Evolutionary conservation across 768 basidiomycete species (phyloP).

Genomic region (Lactarius quietus): DNA sequence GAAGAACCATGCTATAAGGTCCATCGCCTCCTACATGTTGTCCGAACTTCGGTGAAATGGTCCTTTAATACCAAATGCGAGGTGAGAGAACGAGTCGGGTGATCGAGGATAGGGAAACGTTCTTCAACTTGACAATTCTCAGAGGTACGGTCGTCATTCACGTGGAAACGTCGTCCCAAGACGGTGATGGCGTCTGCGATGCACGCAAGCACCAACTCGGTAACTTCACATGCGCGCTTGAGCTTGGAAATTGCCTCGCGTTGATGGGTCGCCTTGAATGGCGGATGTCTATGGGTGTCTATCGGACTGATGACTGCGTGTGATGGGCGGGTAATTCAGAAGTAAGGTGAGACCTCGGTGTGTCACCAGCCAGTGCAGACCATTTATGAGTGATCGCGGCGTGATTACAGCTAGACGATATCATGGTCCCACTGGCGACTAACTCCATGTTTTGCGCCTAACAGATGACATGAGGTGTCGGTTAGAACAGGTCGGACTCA

Average conservation of each 20-base stretch:
- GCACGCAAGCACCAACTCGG: conserved; percentile 41
- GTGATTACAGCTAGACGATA: neutral
- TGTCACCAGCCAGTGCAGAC: neutral
- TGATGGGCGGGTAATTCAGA: neutral
- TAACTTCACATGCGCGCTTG: neutral
- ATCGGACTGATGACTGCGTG: conserved; percentile 47
- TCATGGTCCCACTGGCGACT: neutral
- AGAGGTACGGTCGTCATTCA: conserved; percentile 5
- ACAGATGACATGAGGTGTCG: neutral
- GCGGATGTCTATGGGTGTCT: conserved; percentile 53
- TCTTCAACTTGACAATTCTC: neutral
- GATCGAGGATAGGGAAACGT: neutral
- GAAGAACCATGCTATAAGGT: neutral
- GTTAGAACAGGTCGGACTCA: neutral
- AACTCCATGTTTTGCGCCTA: neutral
- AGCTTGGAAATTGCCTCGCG: conserved; percentile 44
- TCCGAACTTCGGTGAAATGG: neutral
- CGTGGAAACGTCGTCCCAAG: neutral
- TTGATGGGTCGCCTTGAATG: conserved; percentile 66
- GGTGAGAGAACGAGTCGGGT: neutral
- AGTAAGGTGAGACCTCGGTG: neutral
- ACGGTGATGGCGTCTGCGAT: neutral
- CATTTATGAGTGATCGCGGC: neutral
- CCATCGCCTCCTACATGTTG: neutral
- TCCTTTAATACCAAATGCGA: neutral